These are phyloP conservation scores for Populus hybrid DNA, from an alignment of 441 rosid genomes.

Conservation along the genomic window DNA sequence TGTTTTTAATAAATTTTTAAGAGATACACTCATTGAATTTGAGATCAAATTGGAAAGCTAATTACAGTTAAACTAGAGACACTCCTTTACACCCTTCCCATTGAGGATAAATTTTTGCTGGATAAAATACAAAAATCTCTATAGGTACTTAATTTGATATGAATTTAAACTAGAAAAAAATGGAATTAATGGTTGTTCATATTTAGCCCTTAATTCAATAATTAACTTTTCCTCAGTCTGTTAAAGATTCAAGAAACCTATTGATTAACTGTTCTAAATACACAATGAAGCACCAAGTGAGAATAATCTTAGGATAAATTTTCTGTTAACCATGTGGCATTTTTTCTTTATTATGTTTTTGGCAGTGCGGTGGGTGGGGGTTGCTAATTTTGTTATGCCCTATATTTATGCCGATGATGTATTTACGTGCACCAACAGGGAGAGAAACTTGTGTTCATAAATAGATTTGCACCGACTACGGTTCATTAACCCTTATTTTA, in stretches of 20 bases:
- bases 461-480: no score
- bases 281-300: background rate
- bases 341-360: no score
- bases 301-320: no score
- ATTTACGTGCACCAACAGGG: no score
- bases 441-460: no score
- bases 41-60: background rate
- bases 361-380: background rate
- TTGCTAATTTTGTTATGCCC: no score
- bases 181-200: background rate
- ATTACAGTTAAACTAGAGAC: background rate
- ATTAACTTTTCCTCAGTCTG: background rate
- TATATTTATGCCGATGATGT: no score
- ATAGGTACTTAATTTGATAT: no score
- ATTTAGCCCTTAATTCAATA: background rate
- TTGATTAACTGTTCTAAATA: background rate
- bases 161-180: background rate
- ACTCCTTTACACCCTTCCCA: background rate
- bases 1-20: no score
- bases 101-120: background rate
- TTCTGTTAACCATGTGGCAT: background rate
- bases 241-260: background rate
- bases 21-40: background rate
- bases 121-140: no score
- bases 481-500: no score